A percentile compares a stretch with the other conserved stretches of the same genome.
Conservation (phyloP, 306 rosid genomes). For the Quercus alba region DNA sequence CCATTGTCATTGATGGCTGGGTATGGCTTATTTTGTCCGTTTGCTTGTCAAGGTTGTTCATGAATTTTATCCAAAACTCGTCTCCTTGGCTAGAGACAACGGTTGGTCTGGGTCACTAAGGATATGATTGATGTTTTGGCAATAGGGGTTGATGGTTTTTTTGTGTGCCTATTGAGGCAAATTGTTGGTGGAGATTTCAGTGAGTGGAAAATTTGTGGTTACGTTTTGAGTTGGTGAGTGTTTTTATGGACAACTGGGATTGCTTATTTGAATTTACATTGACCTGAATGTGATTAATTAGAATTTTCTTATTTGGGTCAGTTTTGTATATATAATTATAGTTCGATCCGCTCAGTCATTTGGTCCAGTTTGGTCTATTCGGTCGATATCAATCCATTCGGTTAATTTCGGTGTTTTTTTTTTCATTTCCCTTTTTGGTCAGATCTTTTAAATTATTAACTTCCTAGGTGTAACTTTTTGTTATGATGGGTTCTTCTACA, state of each 20-base stretch:
- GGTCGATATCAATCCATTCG: no score
- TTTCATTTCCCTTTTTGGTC: not conserved
- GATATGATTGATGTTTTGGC: conserved; percentile 53
- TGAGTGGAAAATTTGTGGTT: conserved; percentile 58
- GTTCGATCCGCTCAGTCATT: no score
- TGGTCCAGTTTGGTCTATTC: no score
- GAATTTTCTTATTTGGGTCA: not conserved
- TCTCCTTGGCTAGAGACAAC: no score
- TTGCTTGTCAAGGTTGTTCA: no score
- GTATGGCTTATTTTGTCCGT: no score
- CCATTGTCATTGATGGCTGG: no score
- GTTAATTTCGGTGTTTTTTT: not conserved
- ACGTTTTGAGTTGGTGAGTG: conserved; percentile 47
- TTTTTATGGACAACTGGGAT: conserved; percentile 50
- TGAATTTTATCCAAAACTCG: no score
- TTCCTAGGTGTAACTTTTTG: conserved; percentile 18
- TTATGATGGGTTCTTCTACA: conserved; percentile 29
- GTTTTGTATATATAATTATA: conserved; percentile 35
- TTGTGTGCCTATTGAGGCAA: conserved; percentile 69
- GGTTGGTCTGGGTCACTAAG: conserved; percentile 40
- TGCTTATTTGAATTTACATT: conserved; percentile 31
- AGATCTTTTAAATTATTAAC: conserved; percentile 11
- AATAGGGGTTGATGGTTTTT: conserved; percentile 45
- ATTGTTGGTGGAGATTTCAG: conserved; percentile 57
- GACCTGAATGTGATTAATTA: no score